Percentiles rank a stretch among this genome's conserved stretches.
phyloP scores from a whole-genome alignment of 805 yeast genomes.

The Saccharomycopsis fibuligera region DNA sequence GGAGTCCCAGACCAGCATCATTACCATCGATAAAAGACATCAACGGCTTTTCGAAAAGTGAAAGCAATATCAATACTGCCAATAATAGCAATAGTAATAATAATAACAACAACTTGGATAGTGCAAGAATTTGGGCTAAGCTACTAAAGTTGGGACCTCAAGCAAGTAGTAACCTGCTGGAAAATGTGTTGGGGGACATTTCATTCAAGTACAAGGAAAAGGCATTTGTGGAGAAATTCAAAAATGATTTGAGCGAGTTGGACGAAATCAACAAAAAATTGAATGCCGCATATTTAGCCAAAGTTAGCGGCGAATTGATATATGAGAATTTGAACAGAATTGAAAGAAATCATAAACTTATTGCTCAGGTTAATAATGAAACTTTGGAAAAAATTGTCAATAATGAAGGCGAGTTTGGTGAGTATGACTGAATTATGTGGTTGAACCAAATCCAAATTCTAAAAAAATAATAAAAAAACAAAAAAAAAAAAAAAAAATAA shows the following conservation, averaged over 20 bases:
- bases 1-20: too few relatives aligned
- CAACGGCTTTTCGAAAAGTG: too few relatives aligned
- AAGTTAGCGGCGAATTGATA: constrained; percentile 4
- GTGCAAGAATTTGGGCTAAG: constrained; percentile 21
- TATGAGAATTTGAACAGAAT: constrained; percentile 15
- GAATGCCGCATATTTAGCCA: constrained; percentile 3
- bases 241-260: constrained; percentile 17
- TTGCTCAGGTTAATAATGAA: constrained; percentile 12
- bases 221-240: constrained; percentile 17
- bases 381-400: constrained; percentile 17
- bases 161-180: neutral
- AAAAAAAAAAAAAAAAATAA: too few relatives aligned
- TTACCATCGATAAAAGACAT: too few relatives aligned
- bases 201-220: constrained; percentile 4
- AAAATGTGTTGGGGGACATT: neutral
- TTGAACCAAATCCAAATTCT: too few relatives aligned
- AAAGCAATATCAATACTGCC: neutral
- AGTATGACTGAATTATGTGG: too few relatives aligned
- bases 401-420: constrained; percentile 11
- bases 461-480: too few relatives aligned
- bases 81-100: constrained; percentile 1
- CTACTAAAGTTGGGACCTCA: constrained; percentile 3
- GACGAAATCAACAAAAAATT: constrained; percentile 17
- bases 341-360: constrained; percentile 10
- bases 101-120: constrained; percentile 9